Conservation (phyloP, 2,329 filamentous ascomycete species). For the Talaromyces sp. region DNA sequence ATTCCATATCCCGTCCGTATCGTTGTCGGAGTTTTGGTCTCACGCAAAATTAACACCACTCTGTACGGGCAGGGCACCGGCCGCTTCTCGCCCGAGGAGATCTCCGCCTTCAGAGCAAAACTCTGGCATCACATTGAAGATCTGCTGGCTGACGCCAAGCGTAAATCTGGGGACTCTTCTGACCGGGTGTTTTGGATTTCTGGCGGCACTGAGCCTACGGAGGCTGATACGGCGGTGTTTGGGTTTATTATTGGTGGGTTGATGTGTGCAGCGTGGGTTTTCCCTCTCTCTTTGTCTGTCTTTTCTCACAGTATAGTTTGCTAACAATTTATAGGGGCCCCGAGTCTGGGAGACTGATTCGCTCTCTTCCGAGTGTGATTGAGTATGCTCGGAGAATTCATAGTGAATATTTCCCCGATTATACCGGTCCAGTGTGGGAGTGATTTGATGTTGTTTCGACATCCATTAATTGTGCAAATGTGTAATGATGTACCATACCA, state of each 20-base stretch:
- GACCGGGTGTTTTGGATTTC: slow-evolving; percentile 52
- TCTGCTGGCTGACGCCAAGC: slow-evolving; percentile 34
- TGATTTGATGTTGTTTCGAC: neutral
- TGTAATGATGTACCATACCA: neutral
- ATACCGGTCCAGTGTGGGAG: slow-evolving; percentile 28
- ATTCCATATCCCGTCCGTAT: slow-evolving; percentile 49
- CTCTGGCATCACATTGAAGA: slow-evolving; percentile 50
- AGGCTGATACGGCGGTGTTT: slow-evolving; percentile 53
- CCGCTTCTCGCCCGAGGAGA: slow-evolving; percentile 47
- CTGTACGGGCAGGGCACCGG: slow-evolving; percentile 53
- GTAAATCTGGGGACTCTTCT: slow-evolving; percentile 17
- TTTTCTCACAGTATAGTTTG: neutral
- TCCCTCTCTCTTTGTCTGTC: neutral
- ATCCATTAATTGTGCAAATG: neutral
- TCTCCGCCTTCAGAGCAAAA: slow-evolving; percentile 40
- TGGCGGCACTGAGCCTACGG: slow-evolving; percentile 48
- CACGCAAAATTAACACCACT: slow-evolving; percentile 38
- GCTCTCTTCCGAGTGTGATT: slow-evolving; percentile 36
- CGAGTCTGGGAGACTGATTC: slow-evolving; percentile 43
- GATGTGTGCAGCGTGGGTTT: slow-evolving; percentile 49
- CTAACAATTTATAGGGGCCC: slow-evolving; percentile 37
- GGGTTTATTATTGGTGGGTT: slow-evolving; percentile 52
- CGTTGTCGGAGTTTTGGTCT: slow-evolving; percentile 46
- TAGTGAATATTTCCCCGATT: slow-evolving; percentile 53
- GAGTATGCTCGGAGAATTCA: slow-evolving; percentile 56